phyloP scores from a whole-genome alignment of 352 stramenopile genomes.

The Globisporangium emineosum region DNA sequence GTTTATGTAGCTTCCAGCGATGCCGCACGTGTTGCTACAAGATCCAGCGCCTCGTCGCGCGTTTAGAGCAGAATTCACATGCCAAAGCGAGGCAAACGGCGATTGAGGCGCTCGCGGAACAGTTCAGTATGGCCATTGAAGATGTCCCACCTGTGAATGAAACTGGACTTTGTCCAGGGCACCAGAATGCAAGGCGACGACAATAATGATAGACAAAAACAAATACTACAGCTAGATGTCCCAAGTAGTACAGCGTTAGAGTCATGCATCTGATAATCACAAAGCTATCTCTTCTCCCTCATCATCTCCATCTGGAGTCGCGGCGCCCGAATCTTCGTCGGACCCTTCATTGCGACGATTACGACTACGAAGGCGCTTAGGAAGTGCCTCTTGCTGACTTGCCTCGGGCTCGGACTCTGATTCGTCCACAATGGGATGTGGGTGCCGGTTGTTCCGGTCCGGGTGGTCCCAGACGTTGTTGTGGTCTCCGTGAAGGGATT shows the following conservation, averaged over 20 bases:
- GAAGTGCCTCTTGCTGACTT: neutral
- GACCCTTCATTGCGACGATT: neutral
- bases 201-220: conserved; percentile 1
- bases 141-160: neutral
- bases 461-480: conserved; percentile 1
- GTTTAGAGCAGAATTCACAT: conserved; percentile 16
- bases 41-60: conserved; percentile 43
- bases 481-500: conserved; percentile 18
- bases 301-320: neutral
- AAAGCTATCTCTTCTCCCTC: neutral
- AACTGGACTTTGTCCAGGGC: conserved; percentile 24
- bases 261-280: neutral
- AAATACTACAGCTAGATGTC: neutral
- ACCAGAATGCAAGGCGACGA: conserved; percentile 27
- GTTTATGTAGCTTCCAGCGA: conserved; percentile 39
- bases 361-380: neutral
- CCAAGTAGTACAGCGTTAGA: neutral
- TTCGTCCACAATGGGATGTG: neutral
- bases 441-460: neutral
- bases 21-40: conserved; percentile 71
- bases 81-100: conserved; percentile 17
- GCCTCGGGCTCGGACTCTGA: neutral
- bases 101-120: neutral
- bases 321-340: neutral
- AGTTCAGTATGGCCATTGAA: conserved; percentile 1